These are phyloP conservation scores for Truncatella angustata DNA, from an alignment of 2,329 filamentous ascomycete species.

Conservation along the genomic window DNA sequence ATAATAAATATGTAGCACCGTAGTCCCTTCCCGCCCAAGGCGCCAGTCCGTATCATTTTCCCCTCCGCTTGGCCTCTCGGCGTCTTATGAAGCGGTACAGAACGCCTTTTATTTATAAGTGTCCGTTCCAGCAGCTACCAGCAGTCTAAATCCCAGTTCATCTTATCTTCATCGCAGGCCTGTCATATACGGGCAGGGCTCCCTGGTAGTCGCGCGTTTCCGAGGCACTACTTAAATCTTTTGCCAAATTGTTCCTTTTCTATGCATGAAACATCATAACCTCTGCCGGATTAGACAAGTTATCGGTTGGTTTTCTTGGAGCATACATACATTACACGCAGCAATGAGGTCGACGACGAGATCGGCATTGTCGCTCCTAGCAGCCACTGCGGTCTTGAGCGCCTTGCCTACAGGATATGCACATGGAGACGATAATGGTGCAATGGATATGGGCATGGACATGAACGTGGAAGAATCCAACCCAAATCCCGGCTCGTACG, in stretches of 20 bases:
- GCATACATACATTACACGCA: not conserved
- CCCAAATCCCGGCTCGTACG: conserved; percentile 25
- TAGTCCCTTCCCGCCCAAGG: conserved; percentile 3
- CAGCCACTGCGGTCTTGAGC: conserved; percentile 26
- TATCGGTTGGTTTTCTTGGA: no score
- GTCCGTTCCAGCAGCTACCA: no score
- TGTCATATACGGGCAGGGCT: no score
- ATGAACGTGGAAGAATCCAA: conserved; percentile 27
- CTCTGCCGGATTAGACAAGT: no score
- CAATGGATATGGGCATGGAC: conserved; percentile 29
- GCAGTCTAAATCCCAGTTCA: no score
- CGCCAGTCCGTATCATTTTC: not conserved
- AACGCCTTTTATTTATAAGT: no score
- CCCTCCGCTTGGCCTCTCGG: not conserved
- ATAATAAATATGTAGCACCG: not conserved
- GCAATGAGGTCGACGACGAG: conserved; percentile 22
- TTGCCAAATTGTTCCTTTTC: no score
- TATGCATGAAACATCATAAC: no score
- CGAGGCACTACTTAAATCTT: no score
- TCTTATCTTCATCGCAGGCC: no score
- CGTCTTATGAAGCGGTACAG: not conserved
- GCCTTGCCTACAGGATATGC: conserved; percentile 29
- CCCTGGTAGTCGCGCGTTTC: no score
- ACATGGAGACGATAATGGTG: conserved; percentile 30
- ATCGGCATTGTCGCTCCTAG: conserved; percentile 20